phyloP scores from a whole-genome alignment of 768 basidiomycete genomes.

The Mycena crocata region DNA sequence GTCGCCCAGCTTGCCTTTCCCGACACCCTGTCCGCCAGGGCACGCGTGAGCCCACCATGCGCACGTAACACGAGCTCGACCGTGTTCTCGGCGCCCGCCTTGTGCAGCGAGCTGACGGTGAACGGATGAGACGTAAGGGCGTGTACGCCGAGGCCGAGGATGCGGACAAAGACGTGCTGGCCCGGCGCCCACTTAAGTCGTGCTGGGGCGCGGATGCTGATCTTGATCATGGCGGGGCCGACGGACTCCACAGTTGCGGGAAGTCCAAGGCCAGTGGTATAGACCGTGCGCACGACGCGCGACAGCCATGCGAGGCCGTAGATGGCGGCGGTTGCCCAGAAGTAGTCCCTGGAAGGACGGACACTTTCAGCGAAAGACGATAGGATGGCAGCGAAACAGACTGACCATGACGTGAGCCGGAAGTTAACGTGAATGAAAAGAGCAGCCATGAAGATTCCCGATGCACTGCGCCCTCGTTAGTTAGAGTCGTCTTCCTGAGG shows the following conservation, averaged over 20 bases:
- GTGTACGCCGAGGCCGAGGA: slow-evolving; percentile 35
- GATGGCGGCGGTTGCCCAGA: slow-evolving; percentile 45
- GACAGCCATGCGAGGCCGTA: slow-evolving; percentile 42
- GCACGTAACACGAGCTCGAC: slow-evolving; percentile 41
- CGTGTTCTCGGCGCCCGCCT: slow-evolving; percentile 17
- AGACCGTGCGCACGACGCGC: slow-evolving; percentile 41
- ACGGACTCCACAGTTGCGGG: slow-evolving; percentile 37
- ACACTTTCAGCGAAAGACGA: background rate
- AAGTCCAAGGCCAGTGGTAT: slow-evolving; percentile 36
- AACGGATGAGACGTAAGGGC: slow-evolving; percentile 48
- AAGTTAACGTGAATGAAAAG: slow-evolving; percentile 48
- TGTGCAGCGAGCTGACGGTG: slow-evolving; percentile 43
- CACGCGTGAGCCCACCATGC: slow-evolving; percentile 43
- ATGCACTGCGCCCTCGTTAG: slow-evolving; percentile 35
- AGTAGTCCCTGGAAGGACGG: slow-evolving; percentile 41
- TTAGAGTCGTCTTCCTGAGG: background rate
- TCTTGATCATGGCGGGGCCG: slow-evolving; percentile 40
- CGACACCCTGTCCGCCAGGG: slow-evolving; percentile 29
- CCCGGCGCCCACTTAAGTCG: slow-evolving; percentile 46
- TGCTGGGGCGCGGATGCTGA: slow-evolving; percentile 36
- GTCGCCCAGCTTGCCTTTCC: slow-evolving; percentile 28
- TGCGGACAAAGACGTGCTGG: slow-evolving; percentile 42
- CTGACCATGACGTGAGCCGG: slow-evolving; percentile 43
- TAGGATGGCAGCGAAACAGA: background rate
- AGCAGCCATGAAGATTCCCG: slow-evolving; percentile 46